Percentiles rank a stretch among this genome's conserved stretches.
Evolutionary conservation across 225 moss, liverwort and hornwort species (phyloP).

Genomic region (Pseudisothecium myosuroides): DNA sequence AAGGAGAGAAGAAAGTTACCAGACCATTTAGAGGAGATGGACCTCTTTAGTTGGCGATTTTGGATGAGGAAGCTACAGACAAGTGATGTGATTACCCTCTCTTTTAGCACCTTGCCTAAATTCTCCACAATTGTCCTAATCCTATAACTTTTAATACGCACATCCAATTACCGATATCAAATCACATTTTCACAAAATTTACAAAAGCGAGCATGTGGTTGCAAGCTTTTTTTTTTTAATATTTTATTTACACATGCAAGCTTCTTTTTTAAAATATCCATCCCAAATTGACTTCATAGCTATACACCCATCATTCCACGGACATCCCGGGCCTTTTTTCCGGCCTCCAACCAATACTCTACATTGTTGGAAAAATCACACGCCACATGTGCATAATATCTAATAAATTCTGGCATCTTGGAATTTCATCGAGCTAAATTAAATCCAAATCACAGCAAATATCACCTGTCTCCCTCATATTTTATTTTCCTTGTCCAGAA

Average conservation of each 20-base stretch:
- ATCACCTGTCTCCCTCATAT: no score
- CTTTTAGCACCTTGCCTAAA: background rate
- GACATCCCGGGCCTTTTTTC: rapidly evolving
- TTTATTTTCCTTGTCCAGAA: background rate
- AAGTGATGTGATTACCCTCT: no score
- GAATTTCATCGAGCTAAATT: background rate
- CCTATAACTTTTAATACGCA: rapidly evolving
- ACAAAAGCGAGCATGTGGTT: rapidly evolving
- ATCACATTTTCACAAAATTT: no score
- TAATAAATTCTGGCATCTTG: background rate
- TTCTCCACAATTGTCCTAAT: rapidly evolving
- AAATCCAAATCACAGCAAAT: background rate
- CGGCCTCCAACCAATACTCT: rapidly evolving
- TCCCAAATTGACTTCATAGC: background rate
- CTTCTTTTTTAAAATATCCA: no score
- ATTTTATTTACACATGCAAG: no score
- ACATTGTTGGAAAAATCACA: background rate
- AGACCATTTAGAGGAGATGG: no score
- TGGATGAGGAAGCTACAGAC: no score
- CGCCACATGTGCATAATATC: background rate
- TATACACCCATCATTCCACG: rapidly evolving
- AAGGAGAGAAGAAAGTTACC: no score
- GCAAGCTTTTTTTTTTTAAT: background rate
- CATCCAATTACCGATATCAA: background rate
- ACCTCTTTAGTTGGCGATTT: no score